phyloP scores from a whole-genome alignment of 2,329 filamentous ascomycete species.

The Ophiognomonia clavigignenti-juglandacearum region DNA sequence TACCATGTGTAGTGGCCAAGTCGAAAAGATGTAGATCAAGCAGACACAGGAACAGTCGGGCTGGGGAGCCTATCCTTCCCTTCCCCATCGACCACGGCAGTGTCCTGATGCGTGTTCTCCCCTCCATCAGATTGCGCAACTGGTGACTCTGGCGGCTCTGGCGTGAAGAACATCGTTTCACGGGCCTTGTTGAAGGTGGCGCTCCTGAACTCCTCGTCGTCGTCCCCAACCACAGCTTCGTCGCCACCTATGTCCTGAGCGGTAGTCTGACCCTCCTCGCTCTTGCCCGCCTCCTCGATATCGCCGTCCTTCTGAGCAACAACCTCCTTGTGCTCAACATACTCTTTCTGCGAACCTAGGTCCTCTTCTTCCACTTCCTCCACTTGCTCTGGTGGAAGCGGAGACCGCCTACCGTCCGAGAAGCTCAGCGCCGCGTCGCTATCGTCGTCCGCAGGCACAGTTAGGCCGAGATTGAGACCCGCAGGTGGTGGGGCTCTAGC shows the following conservation, averaged over 20 bases:
- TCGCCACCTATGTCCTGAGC: constrained; percentile 13
- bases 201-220: constrained; percentile 22
- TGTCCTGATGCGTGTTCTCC: constrained; percentile 20
- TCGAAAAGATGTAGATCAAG: constrained; percentile 5
- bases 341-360: too few relatives aligned
- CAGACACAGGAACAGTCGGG: constrained; percentile 10
- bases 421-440: constrained; percentile 57
- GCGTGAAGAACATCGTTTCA: constrained; percentile 36
- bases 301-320: constrained; percentile 12
- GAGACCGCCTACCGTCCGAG: constrained; percentile 53
- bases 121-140: constrained; percentile 15
- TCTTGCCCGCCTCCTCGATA: constrained; percentile 14
- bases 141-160: constrained; percentile 33
- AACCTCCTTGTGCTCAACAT: constrained; percentile 24
- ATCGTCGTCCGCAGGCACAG: constrained; percentile 51
- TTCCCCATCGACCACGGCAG: constrained; percentile 15
- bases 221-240: constrained; percentile 15
- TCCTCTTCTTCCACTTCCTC: constrained; percentile 27
- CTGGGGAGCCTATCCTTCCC: constrained; percentile 3
- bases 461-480: constrained; percentile 36
- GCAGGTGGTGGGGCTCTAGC: constrained; percentile 38
- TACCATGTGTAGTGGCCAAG: background rate
- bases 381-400: constrained; percentile 47
- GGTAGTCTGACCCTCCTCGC: constrained; percentile 5
- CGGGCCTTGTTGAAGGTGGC: constrained; percentile 24